Evolutionary conservation across 2,329 filamentous ascomycete species (phyloP).

Genomic region (Colletotrichum gloeosporioides): DNA sequence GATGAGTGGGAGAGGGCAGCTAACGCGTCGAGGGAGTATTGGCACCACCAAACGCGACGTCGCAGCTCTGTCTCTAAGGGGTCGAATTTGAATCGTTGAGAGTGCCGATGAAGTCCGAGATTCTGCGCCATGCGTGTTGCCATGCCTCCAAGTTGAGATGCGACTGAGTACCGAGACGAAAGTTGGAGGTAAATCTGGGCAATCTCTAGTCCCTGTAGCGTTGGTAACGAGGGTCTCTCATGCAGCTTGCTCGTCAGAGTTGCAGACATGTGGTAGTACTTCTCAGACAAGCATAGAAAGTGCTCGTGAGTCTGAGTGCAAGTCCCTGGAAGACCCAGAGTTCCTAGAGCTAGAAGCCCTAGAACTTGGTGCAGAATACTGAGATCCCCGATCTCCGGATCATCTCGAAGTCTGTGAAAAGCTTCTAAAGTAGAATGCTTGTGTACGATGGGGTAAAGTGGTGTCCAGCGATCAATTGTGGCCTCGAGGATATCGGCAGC

Average conservation of each 20-base stretch:
- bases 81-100: constrained; percentile 29
- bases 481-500: constrained; percentile 19
- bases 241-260: constrained; percentile 22
- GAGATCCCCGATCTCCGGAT: background rate
- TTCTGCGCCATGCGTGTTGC: constrained; percentile 29
- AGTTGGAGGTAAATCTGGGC: constrained; percentile 29
- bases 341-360: constrained; percentile 25
- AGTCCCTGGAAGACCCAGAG: constrained; percentile 13
- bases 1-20: background rate
- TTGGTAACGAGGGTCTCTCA: constrained; percentile 22
- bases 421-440: constrained; percentile 23
- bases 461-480: constrained; percentile 24
- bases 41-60: constrained; percentile 30
- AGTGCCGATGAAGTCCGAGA: constrained; percentile 29
- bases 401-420: background rate
- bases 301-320: constrained; percentile 22
- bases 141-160: constrained; percentile 27
- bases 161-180: constrained; percentile 24
- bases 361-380: constrained; percentile 23
- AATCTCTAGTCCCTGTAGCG: constrained; percentile 26
- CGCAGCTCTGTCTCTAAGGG: constrained; percentile 29
- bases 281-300: constrained; percentile 26
- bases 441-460: constrained; percentile 24
- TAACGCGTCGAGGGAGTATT: constrained; percentile 29
- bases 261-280: constrained; percentile 23